A percentile compares a stretch with the other conserved stretches of the same genome.
These are phyloP conservation scores for Nasturtium officinale DNA, from an alignment of 345 rosid genomes.

Conservation along the genomic window DNA sequence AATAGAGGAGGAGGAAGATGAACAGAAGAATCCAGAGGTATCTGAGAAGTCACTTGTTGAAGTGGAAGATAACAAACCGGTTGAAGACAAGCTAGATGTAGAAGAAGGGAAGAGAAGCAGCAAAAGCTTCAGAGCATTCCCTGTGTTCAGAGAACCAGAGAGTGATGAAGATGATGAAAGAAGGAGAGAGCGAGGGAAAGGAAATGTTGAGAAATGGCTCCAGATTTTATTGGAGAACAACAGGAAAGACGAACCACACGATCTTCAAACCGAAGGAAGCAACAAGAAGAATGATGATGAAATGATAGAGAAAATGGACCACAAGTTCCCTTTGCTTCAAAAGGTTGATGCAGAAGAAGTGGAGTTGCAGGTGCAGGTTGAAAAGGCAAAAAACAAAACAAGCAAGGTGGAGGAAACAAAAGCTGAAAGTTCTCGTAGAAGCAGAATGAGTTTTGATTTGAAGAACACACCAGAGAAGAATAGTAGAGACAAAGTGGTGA, in stretches of 20 bases:
- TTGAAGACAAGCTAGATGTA: conserved; percentile 49
- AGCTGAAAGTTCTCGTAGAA: conserved; percentile 37
- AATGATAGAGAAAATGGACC: conserved; percentile 55
- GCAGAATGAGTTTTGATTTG: conserved; percentile 41
- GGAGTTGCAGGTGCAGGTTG: conserved; percentile 23
- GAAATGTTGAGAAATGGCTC: conserved; percentile 93
- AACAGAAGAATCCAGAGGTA: conserved; percentile 38
- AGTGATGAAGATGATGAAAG: conserved; percentile 79
- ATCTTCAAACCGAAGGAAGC: conserved; percentile 41
- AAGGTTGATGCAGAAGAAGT: conserved; percentile 32
- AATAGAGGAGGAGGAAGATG: conserved; percentile 45
- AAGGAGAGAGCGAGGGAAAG: conserved; percentile 79
- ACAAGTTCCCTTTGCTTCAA: conserved; percentile 58
- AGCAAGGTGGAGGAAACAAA: conserved; percentile 37
- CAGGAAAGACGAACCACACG: conserved; percentile 43
- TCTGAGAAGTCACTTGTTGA: conserved; percentile 45
- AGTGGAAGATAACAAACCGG: conserved; percentile 48
- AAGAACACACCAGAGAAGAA: conserved; percentile 53
- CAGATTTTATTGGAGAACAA: conserved; percentile 67
- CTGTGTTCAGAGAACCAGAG: conserved; percentile 46
- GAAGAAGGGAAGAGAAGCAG: conserved; percentile 47
- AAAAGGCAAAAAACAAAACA: conserved; percentile 19
- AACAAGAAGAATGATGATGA: conserved; percentile 55
- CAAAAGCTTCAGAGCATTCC: conserved; percentile 41
- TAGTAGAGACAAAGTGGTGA: conserved; percentile 51